These are phyloP conservation scores for Tetrapisispora arboricola DNA, from an alignment of 805 yeast species.

Conservation along the genomic window DNA sequence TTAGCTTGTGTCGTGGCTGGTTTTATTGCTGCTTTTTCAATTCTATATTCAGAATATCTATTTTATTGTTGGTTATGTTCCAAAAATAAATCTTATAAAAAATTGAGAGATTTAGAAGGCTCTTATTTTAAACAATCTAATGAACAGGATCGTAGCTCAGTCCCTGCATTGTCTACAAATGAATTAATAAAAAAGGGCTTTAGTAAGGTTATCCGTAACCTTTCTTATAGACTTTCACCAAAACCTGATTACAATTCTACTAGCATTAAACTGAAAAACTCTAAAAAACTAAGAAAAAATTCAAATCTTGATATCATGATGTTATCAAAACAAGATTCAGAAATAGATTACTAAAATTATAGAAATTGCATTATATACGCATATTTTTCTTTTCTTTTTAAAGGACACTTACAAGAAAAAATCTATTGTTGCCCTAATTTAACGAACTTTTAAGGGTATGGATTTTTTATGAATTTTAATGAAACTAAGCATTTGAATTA, in stretches of 20 bases:
- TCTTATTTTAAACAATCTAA: background rate
- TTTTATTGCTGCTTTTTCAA: slow-evolving; percentile 40
- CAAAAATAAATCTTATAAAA: background rate
- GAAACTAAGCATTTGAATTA: too few species aligned
- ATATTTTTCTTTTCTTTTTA: too few species aligned
- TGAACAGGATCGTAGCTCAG: too few species aligned
- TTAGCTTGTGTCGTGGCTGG: slow-evolving; percentile 62
- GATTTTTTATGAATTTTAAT: too few species aligned
- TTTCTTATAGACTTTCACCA: background rate
- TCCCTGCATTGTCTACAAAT: too few species aligned
- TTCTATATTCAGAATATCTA: slow-evolving; percentile 37
- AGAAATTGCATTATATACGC: too few species aligned
- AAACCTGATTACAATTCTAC: background rate
- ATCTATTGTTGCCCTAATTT: too few species aligned
- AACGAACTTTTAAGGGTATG: too few species aligned
- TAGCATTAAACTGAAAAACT: background rate
- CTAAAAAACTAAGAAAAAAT: slow-evolving; percentile 2
- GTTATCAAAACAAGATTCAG: background rate
- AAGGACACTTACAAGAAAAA: too few species aligned
- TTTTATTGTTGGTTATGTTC: slow-evolving; percentile 23
- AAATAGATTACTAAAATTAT: too few species aligned
- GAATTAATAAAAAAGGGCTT: background rate
- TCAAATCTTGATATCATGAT: slow-evolving; percentile 12
- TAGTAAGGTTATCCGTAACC: background rate
- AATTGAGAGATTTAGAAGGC: background rate